Evolutionary conservation across 2,329 filamentous ascomycete species (phyloP), one percentile per base, ranked within the genome.

Genomic region (Stachybotrys chlorohalonatus): DNA sequence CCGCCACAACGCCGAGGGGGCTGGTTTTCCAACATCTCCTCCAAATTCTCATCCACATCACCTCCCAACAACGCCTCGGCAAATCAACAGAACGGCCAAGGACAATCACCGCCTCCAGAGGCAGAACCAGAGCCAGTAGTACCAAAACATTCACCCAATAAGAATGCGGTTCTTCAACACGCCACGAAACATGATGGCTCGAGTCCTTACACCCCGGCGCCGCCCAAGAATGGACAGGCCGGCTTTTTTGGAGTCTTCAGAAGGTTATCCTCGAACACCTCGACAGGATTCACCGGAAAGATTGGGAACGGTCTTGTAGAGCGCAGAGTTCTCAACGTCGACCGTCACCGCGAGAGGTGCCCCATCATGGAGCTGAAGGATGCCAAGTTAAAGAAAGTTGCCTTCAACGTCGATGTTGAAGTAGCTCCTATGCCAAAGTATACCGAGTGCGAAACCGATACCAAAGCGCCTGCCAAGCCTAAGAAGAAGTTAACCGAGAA

Each of bases 321-420:
- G 63, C 82, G 94, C 51, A 84, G 78, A 60, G 79, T 96, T 7
- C 75, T 97, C 74, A 99, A 99, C 65, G 79, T 96, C 49, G 90
- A 97, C 66, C 83, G 75, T 8, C 80, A 86, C 60, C 83, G 94
- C 47, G 85, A 93, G 65, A 78, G 94, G 59, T 95, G 90, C 68
- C 79, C 83, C 30, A 83, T 97, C 32, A 75, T 82, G 5, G 92
- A 95, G 60, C 76, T 99, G 50, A 85, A 91, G 60, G 83, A 86
- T 63, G 82, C 83, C 51, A 96, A 94, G 68, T 71, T 99, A 56
- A 83, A 90, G 53, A 84, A 91, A 53, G 94, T 99, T 0, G 89
- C 93, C 0, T 99, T 99, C 66, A 96, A 90, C 62, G 94, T 99
- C 3, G 94, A 99, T 65, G 92, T 99, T 5, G 94, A 99, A 69